These are phyloP conservation scores for Hypoxylon subgilvum DNA, from an alignment of 495 filamentous ascomycete species.

Conservation along the genomic window DNA sequence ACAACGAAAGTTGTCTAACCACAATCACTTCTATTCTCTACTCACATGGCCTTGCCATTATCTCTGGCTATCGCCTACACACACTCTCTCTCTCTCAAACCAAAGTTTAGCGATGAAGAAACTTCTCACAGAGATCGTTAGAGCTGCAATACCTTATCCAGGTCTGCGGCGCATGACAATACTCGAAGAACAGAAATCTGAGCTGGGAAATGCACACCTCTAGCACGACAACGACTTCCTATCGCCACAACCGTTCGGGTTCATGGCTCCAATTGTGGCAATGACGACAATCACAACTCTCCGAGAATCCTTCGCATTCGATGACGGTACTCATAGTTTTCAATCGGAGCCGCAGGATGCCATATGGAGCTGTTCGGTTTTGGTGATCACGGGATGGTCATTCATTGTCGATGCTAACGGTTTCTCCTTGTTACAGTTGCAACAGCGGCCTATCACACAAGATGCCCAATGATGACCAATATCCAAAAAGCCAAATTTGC, in stretches of 20 bases:
- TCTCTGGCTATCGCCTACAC: conserved; percentile 2
- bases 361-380: conserved; percentile 13
- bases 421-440: conserved; percentile 24
- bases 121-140: conserved; percentile 25
- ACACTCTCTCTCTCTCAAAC: not conserved
- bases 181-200: conserved; percentile 54
- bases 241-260: conserved; percentile 18
- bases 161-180: conserved; percentile 37
- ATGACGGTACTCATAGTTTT: conserved; percentile 61
- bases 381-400: conserved; percentile 8
- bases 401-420: conserved; percentile 9
- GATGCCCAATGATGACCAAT: conserved; percentile 63
- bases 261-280: conserved; percentile 23
- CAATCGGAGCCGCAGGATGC: conserved; percentile 59
- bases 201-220: conserved; percentile 40
- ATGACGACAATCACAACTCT: conserved; percentile 41
- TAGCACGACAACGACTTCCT: conserved; percentile 32
- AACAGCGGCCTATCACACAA: conserved; percentile 33
- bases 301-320: conserved; percentile 34
- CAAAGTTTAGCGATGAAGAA: conserved; percentile 37
- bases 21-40: not conserved
- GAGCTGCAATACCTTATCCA: conserved; percentile 19
- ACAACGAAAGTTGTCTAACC: too few species aligned
- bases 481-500: conserved; percentile 70
- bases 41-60: not conserved